Evolutionary conservation across 345 rosid species (phyloP), one percentile per base, ranked within the genome.

Genomic region (Eutrema yunnanense): DNA sequence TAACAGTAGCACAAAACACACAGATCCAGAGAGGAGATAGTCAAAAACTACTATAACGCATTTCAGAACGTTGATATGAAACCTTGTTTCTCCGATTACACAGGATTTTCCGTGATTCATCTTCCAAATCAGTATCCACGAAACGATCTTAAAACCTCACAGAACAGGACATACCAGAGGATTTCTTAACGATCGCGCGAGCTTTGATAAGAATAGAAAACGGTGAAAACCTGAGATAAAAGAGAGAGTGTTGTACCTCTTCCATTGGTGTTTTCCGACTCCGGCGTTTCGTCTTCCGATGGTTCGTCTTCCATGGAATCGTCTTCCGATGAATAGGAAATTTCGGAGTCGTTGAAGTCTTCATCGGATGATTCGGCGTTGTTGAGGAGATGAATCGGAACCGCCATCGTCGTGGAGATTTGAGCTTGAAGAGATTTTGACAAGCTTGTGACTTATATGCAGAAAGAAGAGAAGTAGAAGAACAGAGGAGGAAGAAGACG

Each of bases 231-330:
- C 0, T 3, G 5, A 48, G 16, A 50, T 26, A 5, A 6, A 30
- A 16, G 43, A 30, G 43, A 30, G 7, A 69, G 65, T 43, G 55
- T 8, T 27, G 49, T 49, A 69, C 74, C 60, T 54, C 22, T 32
- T 33, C 11, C 22, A 13, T 3, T 33, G 40, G 60, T 54, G 60
- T 32, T 54, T n/a, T 32, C 60, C 22, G 59, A 54, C 38, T 48
- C n/a, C 33, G 30, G n/a, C 41, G 64, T 34, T 70, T 53, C 59
- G 66, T 58, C 51, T n/a, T 48, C 44, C 42, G 29, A 22, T 5
- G 57, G 9, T 65, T 65, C 69, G 4, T 34, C 58, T 49, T 49
- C 74, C 74, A 71, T 49, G 33, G 74, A 71, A 8, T 70, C 73
- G 58, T 57, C 66, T 38, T 58, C 73, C 46, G 65, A 69, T 69